Evolutionary conservation across 2,329 filamentous ascomycete species (phyloP).

Genomic region (Cytospora piceae): DNA sequence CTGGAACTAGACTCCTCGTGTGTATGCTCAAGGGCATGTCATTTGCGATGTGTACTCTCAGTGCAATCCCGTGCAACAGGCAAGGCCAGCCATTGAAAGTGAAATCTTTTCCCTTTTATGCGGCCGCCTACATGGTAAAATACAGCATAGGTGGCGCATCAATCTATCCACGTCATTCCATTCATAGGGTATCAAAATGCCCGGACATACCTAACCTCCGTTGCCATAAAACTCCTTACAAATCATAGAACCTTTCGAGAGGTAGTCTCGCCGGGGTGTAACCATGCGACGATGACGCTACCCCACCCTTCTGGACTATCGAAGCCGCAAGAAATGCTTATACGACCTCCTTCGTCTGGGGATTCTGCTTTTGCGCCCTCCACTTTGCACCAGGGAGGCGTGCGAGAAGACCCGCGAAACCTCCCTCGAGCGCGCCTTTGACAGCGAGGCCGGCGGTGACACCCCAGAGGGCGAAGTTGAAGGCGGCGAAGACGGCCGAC

Average conservation of each 20-base stretch:
- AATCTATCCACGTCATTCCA: not conserved
- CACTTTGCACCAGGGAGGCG: conserved; percentile 7
- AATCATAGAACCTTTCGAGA: conserved; percentile 9
- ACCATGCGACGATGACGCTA: conserved; percentile 7
- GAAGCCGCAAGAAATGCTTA: conserved; percentile 23
- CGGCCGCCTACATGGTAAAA: not conserved
- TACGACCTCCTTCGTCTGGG: conserved; percentile 45
- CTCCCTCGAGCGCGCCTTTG: conserved; percentile 53
- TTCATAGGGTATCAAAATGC: not conserved
- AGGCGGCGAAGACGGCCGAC: conserved; percentile 57
- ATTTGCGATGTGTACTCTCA: too few species aligned
- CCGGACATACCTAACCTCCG: too few species aligned
- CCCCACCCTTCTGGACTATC: not conserved
- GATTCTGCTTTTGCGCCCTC: conserved; percentile 40
- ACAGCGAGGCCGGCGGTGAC: conserved; percentile 51
- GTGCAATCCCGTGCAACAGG: too few species aligned
- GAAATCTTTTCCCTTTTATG: not conserved
- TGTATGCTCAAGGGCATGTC: too few species aligned
- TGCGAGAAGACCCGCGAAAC: conserved; percentile 31
- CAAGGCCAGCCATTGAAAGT: not conserved
- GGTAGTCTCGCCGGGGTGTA: conserved; percentile 16
- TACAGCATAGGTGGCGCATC: not conserved
- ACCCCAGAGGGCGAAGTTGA: conserved; percentile 58
- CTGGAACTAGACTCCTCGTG: too few species aligned
- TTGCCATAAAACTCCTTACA: conserved; percentile 4